A percentile compares a stretch with the other conserved stretches of the same genome.
Conservation (phyloP, 805 yeast genomes). For the Starmerella potacharoeniae region DNA sequence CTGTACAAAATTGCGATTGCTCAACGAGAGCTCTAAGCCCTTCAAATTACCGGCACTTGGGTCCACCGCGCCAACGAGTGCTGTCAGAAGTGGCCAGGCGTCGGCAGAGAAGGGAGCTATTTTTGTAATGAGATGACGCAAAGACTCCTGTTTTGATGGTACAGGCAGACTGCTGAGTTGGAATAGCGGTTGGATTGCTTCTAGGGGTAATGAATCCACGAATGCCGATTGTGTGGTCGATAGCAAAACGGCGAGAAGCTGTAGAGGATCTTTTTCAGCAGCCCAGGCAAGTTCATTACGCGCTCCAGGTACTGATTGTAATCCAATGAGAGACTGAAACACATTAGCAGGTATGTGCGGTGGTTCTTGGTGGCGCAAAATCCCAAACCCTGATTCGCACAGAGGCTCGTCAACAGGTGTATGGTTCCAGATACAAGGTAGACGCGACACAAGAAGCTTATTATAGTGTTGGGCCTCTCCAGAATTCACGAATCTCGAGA, state of each 20-base stretch:
- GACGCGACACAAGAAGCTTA: conserved; percentile 2
- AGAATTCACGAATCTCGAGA: not conserved
- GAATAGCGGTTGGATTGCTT: not conserved
- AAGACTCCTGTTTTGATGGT: not conserved
- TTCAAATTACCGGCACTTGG: not conserved
- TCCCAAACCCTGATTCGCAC: conserved; percentile 5
- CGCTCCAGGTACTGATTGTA: not conserved
- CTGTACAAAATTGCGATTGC: not conserved
- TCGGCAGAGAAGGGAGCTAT: not conserved
- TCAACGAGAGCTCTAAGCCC: not conserved
- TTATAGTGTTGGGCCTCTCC: not conserved
- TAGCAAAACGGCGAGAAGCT: not conserved
- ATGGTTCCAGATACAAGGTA: conserved; percentile 3
- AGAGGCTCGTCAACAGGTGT: not conserved
- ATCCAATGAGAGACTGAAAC: not conserved
- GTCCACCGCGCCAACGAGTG: not conserved
- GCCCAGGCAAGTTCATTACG: not conserved
- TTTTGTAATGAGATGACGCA: not conserved
- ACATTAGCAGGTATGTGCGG: conserved; percentile 1
- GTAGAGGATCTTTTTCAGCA: not conserved
- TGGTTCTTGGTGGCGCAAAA: conserved; percentile 11
- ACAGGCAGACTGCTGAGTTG: not conserved
- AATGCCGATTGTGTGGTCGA: not conserved
- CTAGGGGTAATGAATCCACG: not conserved
- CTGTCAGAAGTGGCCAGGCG: conserved; percentile 9